Percentiles rank a stretch among this genome's conserved stretches.
Evolutionary conservation across 2,329 filamentous ascomycete species (phyloP).

Genomic region (Fusarium decemcellulare): DNA sequence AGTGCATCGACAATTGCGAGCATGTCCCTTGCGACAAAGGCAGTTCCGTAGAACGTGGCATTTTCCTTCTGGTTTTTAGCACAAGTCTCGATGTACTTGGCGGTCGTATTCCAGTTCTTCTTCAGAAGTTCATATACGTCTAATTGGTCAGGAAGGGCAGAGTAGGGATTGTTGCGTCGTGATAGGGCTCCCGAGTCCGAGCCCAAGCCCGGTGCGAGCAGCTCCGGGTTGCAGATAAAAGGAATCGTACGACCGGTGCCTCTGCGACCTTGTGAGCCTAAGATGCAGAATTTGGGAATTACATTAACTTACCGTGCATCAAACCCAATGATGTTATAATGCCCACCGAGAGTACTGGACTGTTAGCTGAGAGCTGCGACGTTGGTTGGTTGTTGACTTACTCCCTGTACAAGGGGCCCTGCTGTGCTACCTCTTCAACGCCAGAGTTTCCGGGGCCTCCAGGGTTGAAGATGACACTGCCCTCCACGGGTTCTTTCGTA

Average conservation of each 20-base stretch:
- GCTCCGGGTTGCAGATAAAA: conserved; percentile 5
- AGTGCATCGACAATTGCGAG: conserved; percentile 55
- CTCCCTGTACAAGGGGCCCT: conserved; percentile 10
- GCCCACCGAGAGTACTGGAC: conserved; percentile 21
- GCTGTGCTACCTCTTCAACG: conserved; percentile 12
- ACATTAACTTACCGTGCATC: conserved; percentile 26
- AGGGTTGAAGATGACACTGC: conserved; percentile 57
- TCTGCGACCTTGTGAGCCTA: not conserved
- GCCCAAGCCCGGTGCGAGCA: not conserved
- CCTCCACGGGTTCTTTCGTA: conserved; percentile 46
- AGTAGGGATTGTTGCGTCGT: conserved; percentile 6
- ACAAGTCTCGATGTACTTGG: conserved; percentile 35
- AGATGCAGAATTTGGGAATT: not conserved
- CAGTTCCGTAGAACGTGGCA: conserved; percentile 48
- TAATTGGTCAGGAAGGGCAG: not conserved
- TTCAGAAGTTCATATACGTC: not conserved
- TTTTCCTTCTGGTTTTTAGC: conserved; percentile 35
- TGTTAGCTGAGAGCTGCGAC: not conserved
- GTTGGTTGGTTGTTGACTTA: not conserved
- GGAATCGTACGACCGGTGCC: conserved; percentile 29
- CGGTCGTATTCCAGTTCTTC: not conserved
- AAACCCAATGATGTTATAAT: conserved; percentile 25
- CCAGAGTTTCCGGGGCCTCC: conserved; percentile 51
- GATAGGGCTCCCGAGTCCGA: not conserved
- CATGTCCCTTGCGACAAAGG: conserved; percentile 55